A percentile compares a stretch with the other conserved stretches of the same genome.
Conservation (phyloP, 768 basidiomycete genomes). For the Phlebiopsis gigantea region DNA sequence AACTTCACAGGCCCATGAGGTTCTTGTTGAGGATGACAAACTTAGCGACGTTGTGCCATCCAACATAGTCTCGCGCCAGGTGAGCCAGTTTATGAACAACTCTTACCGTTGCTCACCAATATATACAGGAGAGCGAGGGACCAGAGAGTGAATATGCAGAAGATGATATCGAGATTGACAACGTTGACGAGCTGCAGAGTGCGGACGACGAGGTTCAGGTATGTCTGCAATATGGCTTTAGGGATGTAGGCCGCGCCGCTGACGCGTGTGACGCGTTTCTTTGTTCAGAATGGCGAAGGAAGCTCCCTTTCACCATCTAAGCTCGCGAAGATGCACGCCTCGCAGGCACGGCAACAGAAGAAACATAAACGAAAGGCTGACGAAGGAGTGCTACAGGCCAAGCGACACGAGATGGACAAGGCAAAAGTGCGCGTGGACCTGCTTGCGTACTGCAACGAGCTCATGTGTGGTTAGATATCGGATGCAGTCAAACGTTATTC, state of each 20-base stretch:
- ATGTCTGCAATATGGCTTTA: not conserved
- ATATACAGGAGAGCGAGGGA: conserved; percentile 53
- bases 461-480: conserved; percentile 50
- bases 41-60: conserved; percentile 88
- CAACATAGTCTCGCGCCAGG: conserved; percentile 88
- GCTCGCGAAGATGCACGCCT: conserved; percentile 31
- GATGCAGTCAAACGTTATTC: conserved; percentile 96
- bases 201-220: conserved; percentile 54
- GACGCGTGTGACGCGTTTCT: conserved; percentile 15
- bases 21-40: conserved; percentile 64
- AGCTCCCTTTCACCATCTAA: conserved; percentile 27
- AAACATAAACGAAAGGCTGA: conserved; percentile 58
- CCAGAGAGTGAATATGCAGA: conserved; percentile 69
- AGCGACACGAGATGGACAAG: conserved; percentile 83
- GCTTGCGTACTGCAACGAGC: not conserved
- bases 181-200: conserved; percentile 24
- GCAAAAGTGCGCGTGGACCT: conserved; percentile 53
- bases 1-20: conserved; percentile 13
- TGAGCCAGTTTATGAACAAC: conserved; percentile 24
- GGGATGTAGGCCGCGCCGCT: not conserved
- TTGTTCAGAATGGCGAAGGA: conserved; percentile 29
- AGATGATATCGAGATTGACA: conserved; percentile 31
- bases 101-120: conserved; percentile 23
- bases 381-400: conserved; percentile 62
- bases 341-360: conserved; percentile 36